Conservation (phyloP, 495 filamentous ascomycete species). For the Cudoniella acicularis region DNA sequence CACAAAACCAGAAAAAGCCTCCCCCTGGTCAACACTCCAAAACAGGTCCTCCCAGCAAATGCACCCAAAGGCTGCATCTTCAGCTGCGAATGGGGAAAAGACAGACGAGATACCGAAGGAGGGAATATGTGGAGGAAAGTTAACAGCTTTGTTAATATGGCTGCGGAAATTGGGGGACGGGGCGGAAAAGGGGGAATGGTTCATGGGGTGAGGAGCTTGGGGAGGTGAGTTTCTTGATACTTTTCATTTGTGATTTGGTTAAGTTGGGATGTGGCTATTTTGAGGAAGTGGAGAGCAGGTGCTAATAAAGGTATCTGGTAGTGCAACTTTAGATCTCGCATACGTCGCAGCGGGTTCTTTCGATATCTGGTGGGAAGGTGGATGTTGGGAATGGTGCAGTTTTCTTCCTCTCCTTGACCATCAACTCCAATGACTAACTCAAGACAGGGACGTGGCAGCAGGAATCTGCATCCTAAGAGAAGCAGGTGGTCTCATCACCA, state of each 20-base stretch:
- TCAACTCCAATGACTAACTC: background rate
- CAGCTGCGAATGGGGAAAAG: slow-evolving; percentile 71
- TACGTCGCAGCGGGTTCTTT: slow-evolving; percentile 65
- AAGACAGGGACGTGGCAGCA: slow-evolving; percentile 67
- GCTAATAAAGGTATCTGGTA: slow-evolving; percentile 36
- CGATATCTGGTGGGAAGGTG: slow-evolving; percentile 82
- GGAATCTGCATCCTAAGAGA: slow-evolving; percentile 74
- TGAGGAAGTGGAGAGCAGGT: background rate
- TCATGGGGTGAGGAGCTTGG: slow-evolving; percentile 66
- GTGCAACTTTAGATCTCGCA: slow-evolving; percentile 73
- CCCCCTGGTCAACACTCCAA: slow-evolving; percentile 52
- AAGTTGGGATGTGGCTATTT: background rate
- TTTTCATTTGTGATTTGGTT: no score
- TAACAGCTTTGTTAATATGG: slow-evolving; percentile 68
- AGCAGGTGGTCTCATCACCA: slow-evolving; percentile 65
- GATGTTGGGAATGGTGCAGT: slow-evolving; percentile 69
- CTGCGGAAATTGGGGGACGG: slow-evolving; percentile 53
- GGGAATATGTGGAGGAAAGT: slow-evolving; percentile 65
- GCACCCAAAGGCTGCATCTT: slow-evolving; percentile 66
- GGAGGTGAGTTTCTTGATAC: slow-evolving; percentile 30
- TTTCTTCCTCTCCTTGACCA: background rate
- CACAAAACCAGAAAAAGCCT: slow-evolving; percentile 53
- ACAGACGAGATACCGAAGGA: slow-evolving; percentile 55
- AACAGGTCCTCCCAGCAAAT: slow-evolving; percentile 56
- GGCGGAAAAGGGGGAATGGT: slow-evolving; percentile 74